Evolutionary conservation across 2,329 filamentous ascomycete genomes (phyloP), one percentile per base, ranked within the genome.

Genomic region (Calonectria ilicicola): DNA sequence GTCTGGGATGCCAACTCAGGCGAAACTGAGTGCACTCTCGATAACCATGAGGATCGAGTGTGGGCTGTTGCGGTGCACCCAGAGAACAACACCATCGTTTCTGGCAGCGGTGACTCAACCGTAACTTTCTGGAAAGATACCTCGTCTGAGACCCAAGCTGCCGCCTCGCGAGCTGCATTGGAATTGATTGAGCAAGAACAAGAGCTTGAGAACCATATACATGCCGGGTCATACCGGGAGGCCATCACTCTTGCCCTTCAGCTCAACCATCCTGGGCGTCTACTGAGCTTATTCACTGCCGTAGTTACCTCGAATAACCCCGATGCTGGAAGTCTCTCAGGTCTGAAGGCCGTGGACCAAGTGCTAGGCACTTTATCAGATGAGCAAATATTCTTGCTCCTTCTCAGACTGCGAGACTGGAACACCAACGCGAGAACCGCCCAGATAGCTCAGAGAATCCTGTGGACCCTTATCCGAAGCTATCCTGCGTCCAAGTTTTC

Each of bases 101-200:
- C 97, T 8, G 97, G 96, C 42, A 96, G 95, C 70, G 96, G 94
- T 65, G 97, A 99, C 84, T 96, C 95, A 40, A 96, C 95, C 1
- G 91, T 99, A 44, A 97, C 95, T 1, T 98, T 98, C 86, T 99
- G 97, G 97, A 92, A 92, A 79, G 97, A 99, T 81, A 98, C 95
- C 2, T 97, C 95, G 0, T 90, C 91, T 5, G 89, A 94, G 71
- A 98, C 96, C 0, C 92, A 95, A 73, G 91, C 91, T 19, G 93
- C 93, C 3, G 91, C 94, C 1, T 93, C 93, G 1, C 90, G 92
- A 47, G 94, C 93, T 5, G 93, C 93, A 42, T 92, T 94, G 7
- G 91, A 93, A 81, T 91, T 96, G 67, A 93, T 98, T 58, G 96
- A 99, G 84, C 95, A 98, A 83, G 96, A 98, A 80, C 97, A 99